These are phyloP conservation scores for Narthecium ossifragum DNA, from an alignment of 106 monocot species.

Conservation along the genomic window DNA sequence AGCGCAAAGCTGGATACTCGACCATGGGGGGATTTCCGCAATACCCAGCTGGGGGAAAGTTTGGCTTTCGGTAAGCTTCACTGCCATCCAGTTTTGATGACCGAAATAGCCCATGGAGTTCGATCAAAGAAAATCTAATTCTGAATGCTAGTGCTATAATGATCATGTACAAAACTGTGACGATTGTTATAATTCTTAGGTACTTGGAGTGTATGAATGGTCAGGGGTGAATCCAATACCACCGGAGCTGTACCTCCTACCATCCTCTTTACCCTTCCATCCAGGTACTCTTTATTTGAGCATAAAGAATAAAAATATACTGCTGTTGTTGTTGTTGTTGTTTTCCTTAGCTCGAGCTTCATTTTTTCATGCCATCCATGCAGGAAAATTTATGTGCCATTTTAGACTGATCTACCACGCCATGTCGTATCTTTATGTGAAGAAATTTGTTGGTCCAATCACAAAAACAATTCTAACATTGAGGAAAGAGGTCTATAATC, in stretches of 20 bases:
- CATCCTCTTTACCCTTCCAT: slow-evolving; percentile 79
- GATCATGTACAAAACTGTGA: neutral
- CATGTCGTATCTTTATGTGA: slow-evolving; percentile 91
- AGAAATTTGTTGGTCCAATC: slow-evolving; percentile 86
- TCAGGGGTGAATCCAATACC: slow-evolving; percentile 86
- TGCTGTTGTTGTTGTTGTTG: neutral
- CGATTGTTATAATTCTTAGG: slow-evolving; percentile 21
- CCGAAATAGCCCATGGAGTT: too few species aligned
- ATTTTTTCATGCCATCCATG: neutral
- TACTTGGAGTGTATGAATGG: slow-evolving; percentile 95
- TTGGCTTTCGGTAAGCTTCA: slow-evolving; percentile 64
- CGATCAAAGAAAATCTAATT: too few species aligned
- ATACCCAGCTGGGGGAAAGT: slow-evolving; percentile 88
- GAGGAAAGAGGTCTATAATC: slow-evolving; percentile 62
- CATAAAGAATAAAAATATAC: too few species aligned
- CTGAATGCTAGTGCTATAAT: too few species aligned
- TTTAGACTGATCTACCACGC: slow-evolving; percentile 88
- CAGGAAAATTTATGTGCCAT: slow-evolving; percentile 94
- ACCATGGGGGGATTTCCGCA: slow-evolving; percentile 61
- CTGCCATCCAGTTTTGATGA: too few species aligned
- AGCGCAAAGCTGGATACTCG: slow-evolving; percentile 71
- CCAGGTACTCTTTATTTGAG: too few species aligned
- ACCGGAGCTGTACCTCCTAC: slow-evolving; percentile 85
- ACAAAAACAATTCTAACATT: slow-evolving; percentile 52
- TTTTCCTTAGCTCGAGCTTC: neutral